Evolutionary conservation across 805 yeast species (phyloP), one percentile per base, ranked within the genome.

Genomic region (Yarrowia divulgata): DNA sequence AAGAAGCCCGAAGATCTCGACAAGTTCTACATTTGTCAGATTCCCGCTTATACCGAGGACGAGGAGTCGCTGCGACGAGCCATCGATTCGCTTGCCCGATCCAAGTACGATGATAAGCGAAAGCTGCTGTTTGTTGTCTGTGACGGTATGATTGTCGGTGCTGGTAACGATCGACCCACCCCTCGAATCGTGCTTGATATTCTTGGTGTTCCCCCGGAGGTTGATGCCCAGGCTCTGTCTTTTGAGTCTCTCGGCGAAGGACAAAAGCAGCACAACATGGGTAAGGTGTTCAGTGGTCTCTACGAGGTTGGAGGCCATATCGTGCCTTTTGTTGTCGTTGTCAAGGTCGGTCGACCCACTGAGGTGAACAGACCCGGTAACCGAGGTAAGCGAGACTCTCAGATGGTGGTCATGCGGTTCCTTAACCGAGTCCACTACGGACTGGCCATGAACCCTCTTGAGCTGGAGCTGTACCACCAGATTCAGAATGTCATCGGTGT

Each of bases 371-470:
- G 84, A 63, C 89, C 89, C 14, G 89, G 89, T 71, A 86, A 86
- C 76, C 82, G 89, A 74, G 89, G 89, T 76, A 86, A 86, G 77
- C 86, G 89, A 75, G 89, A 86, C 74, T 85, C 89, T 18, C 89
- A 86, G 75, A 81, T 86, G 78, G 77, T 86, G 50, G 78, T 86
- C 73, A 86, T 86, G 89, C 79, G 87, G 14, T 86, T 85, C 79
- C 78, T 86, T 74, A 88, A 86, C 76, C 82, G 86, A 69, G 88
- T 86, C 29, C 87, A 85, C 77, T 85, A 85, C 73, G 85, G 85
- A 72, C 81, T 85, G 71, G 84, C 89, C 71, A 86, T 86, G 89
- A 83, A 83, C 58, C 85, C 85, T 13, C 78, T 86, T 71, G 89
- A 86, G 73, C 82, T 82, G 66, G 87, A 85, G 73, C 77, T 86